Evolutionary conservation across 2,329 filamentous ascomycete genomes (phyloP), one percentile per base, ranked within the genome.

Genomic region (Ophiostoma ulmi): DNA sequence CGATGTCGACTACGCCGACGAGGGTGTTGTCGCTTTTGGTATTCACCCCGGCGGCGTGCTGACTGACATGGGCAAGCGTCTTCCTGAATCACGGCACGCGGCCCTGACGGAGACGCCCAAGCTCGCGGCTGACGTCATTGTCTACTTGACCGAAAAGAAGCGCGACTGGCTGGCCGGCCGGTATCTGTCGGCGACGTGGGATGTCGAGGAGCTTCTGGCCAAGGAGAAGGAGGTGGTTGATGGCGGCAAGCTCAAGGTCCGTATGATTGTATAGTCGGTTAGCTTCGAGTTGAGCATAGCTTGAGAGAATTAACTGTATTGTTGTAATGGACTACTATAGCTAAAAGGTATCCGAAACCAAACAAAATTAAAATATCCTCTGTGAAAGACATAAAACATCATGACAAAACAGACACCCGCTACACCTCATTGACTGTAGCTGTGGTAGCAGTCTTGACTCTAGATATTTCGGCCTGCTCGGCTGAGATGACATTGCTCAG

Each of bases 1-100:
- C 26, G 77, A 76, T 5, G 72, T 72, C 39, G 84, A 86, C 72
- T 82, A 86, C 73, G 52, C 70, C 36, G 76, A 79, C 11, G 75
- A 83, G 65, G 81, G 81, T 0, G 72, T 84, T 0, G 74, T 84
- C 11, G 79, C 79, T n/a, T 78, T 79, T 58, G 74, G 78, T 2
- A 70, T 84, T 4, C 82, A 85, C 74, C 84, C 84, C 0, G 84
- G 84, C 2, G 79, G 78, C 17, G 78, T 83, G 1, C 76, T 75
- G 73, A 85, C 83, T 0, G 81, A 82, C 39, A 76, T 85, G 70
- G 78, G 80, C 3, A 61, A 64, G 14, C 75, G 76, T 1, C 77
- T 82, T 77, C 80, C 80, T 0, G 58, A 77, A 26, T 52, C 75
- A 5, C 35, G 69, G 5, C 73, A 70, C 14, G 11, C 61, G 13